Base-by-base conservation (phyloP, 352 stramenopile genomes). In the Globisporangium parvum region DNA sequence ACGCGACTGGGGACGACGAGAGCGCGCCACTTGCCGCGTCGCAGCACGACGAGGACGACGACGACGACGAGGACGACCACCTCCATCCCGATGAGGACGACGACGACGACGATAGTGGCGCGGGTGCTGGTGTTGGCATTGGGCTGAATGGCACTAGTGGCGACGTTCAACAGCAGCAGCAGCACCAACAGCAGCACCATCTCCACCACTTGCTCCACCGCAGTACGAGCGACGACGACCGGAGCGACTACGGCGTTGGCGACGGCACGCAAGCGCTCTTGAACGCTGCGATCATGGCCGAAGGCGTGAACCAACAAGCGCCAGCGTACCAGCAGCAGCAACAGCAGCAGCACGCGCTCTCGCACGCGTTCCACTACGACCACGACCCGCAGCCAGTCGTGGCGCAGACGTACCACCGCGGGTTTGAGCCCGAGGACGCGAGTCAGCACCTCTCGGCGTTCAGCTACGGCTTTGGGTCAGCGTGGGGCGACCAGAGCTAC, bases 231-330 rank as follows among this genome's bases (percentile, higher is more conserved):
- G 53, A 42, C 41, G 65, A 78, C 1, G 28, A 59, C 12, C 60
- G 41, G 18, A 73, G 67, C 20, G 64, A 70, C 26, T 80, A 77
- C 41, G 61, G 69, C n/a, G 60, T 71, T 10, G 61, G 70, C 1
- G 76, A 91, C 51, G 80, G 80, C 49, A 87, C 80, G 15, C 77
- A 87, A 37, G 80, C 72, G 15, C 57, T 91, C 49, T 59, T 91
- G 31, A 80, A 81, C 12, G 80, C 80, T 4, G 80, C 80, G 5
- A 82, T 87, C n/a, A 83, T 87, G 75, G 80, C 79, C 15, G 75
- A 86, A 37, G 75, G 84, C 21, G 74, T 82, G 57, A 70, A 48
- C n/a, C 68, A 76, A 31, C 69, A 85, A 51, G 58, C 66, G 40
- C 56, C 15, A 6, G 21, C 26, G 6, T n/a, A n/a, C n/a, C 61